Base-by-base conservation (phyloP, 257 asterid species). In the Paraleonurus japonicus region DNA sequence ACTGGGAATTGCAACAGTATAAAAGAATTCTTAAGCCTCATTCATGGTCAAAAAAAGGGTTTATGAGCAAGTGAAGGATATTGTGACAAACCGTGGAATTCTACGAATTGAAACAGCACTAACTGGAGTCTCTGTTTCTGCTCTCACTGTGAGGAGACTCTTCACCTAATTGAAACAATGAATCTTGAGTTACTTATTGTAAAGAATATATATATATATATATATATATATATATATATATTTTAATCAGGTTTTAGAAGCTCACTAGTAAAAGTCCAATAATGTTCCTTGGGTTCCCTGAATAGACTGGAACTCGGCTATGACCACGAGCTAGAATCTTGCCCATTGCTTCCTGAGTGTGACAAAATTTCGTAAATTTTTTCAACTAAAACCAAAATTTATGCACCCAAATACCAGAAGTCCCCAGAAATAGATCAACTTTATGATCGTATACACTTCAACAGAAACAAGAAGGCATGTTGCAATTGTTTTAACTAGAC, bases 321-420 rank as follows among this genome's bases (percentile, higher is more conserved):
- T 92, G 98, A 72, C 98, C 98, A 30, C 96, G 92, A 80, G 96
- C 96, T 68, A 92, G 87, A 76, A 92, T 65, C 86, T 89, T 92
- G 67, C 96, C 98, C 87, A 89, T 92, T 26, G 92, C 98, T 78
- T 92, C 98, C 98, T 89, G 80, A 73, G 67, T 32, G 53, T 26
- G 57, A 61, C 33, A 64, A 28, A 23, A 48, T 30, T 53, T 23
- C n/a, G 4, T 7, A 17, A 4, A 20, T 32, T 39, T 28, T 47
- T 1, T 26, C 50, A 30, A 30, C 28, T 58, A 11, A 45, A 62
- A 30, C 16, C 22, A 39, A 61, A 7, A 51, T 30, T 32, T 48
- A 63, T 35, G 62, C 35, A 48, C 26, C 5, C 41, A 1, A 43
- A 63, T 39, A 30, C 70, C 41, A 23, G 3, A 67, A 24, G 23